These are phyloP conservation scores for Trypanosoma avium DNA, from an alignment of 208 protist species.

Conservation along the genomic window DNA sequence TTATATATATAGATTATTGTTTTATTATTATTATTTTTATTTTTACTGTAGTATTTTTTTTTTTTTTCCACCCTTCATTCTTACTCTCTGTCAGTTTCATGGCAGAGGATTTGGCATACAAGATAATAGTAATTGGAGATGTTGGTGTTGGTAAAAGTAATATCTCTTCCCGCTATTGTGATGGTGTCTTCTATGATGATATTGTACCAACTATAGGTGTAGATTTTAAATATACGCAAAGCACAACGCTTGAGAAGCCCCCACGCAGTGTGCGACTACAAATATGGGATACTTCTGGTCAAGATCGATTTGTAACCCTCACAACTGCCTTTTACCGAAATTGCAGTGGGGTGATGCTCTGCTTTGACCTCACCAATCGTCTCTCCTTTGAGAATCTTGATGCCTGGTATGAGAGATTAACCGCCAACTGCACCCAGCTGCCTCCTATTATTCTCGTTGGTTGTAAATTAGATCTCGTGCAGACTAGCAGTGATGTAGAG, in stretches of 20 bases:
- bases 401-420: conserved; percentile 74
- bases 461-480: conserved; percentile 85
- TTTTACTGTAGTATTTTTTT: conserved; percentile 9
- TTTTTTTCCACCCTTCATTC: conserved; percentile 3
- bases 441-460: conserved; percentile 84
- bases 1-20: too few species aligned
- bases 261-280: conserved; percentile 78
- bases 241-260: conserved; percentile 70
- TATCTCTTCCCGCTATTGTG: conserved; percentile 85
- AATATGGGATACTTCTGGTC: conserved; percentile 91
- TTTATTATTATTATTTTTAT: too few species aligned
- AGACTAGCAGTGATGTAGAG: conserved; percentile 46
- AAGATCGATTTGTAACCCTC: conserved; percentile 89
- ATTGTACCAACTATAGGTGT: conserved; percentile 85
- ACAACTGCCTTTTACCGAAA: conserved; percentile 93
- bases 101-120: conserved; percentile 87
- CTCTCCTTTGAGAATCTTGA: conserved; percentile 88
- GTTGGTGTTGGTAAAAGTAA: conserved; percentile 92
- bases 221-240: conserved; percentile 86
- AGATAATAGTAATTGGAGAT: conserved; percentile 89
- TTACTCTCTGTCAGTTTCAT: too few species aligned
- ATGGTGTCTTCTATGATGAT: conserved; percentile 80
- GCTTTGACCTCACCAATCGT: conserved; percentile 96
- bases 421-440: conserved; percentile 54
- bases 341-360: conserved; percentile 91